Evolutionary conservation across 2,329 filamentous ascomycete genomes (phyloP), one percentile per base, ranked within the genome.

Genomic region (Incumbomyces delicatus): DNA sequence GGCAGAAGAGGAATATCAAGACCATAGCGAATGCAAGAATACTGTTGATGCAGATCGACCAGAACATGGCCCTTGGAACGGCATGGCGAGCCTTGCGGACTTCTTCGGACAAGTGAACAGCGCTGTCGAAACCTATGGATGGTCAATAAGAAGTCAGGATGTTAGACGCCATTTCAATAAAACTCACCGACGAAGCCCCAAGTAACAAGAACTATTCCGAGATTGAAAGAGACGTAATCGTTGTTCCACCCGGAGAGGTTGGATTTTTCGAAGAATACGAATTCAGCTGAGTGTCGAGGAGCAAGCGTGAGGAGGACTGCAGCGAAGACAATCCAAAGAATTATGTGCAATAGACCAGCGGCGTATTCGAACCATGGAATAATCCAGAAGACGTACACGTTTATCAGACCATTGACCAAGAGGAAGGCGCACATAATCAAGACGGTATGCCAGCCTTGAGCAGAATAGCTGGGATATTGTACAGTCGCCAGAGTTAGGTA

Each of bases 51-150:
- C 66, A 58, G 17, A 67, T 60, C 1, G 68, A 65, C 55, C 68
- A 68, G 36, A 72, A 60, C 44, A 71, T 65, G n/a, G 66, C 66
- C 13, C 64, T 62, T 0, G 71, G 72, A 1, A 74, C 66, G 1
- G 69, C 67, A 13, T 67, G 63, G 41, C 69, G 69, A 2, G 71
- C 65, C 44, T 70, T 61, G 4, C 63, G 60, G 5, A 68, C 67
- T 53, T 71, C 67, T 52, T 71, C 67, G 18, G 66, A 67, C 66
- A 73, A 70, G 45, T 55, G 71, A 0, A 75, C 61, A 11, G 67
- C 66, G 8, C 69, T 65, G 38, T 75, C 71, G 41, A 71, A 46
- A 20, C 8, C 29, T 27, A 8, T 4, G 5, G 22, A 5, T 4
- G 22, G 22, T 27, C 8, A 27, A 8, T 27, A 8, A 36, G 33